Conservation (phyloP, 805 yeast species). For the Debaryomyces hansenii region DNA sequence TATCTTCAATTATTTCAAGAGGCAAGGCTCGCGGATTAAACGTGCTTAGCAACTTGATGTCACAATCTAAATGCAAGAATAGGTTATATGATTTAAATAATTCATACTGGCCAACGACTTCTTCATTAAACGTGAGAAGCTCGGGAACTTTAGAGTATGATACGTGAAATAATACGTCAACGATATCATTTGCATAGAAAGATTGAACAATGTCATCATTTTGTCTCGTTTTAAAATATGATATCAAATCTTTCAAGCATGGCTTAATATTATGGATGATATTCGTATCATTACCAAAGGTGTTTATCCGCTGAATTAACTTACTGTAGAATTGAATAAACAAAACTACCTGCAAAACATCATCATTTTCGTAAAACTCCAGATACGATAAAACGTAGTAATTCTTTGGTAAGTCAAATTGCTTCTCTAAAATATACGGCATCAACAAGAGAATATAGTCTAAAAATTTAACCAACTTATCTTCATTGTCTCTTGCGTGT, state of each 20-base stretch:
- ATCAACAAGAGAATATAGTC: slow-evolving; percentile 16
- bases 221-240: slow-evolving; percentile 1
- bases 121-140: slow-evolving; percentile 5
- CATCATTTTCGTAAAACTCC: slow-evolving; percentile 19
- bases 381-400: slow-evolving; percentile 9
- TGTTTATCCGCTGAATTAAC: slow-evolving; percentile 12
- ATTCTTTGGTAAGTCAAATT: neutral
- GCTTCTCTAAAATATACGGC: slow-evolving; percentile 6
- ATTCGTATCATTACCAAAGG: neutral
- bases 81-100: slow-evolving; percentile 22
- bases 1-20: slow-evolving; percentile 11
- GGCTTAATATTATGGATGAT: slow-evolving; percentile 5
- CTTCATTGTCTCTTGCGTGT: slow-evolving; percentile 8
- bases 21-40: slow-evolving; percentile 15
- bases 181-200: slow-evolving; percentile 16
- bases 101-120: slow-evolving; percentile 7
- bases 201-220: slow-evolving; percentile 10
- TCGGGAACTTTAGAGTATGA: slow-evolving; percentile 13
- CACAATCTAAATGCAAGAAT: slow-evolving; percentile 13
- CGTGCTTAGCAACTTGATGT: slow-evolving; percentile 19
- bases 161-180: slow-evolving; percentile 17
- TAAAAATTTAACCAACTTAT: slow-evolving; percentile 17
- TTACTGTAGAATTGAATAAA: slow-evolving; percentile 25
- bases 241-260: neutral
- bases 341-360: slow-evolving; percentile 25